These are phyloP conservation scores for Rhizopogon vesiculosus DNA, from an alignment of 768 basidiomycete genomes.

Conservation along the genomic window DNA sequence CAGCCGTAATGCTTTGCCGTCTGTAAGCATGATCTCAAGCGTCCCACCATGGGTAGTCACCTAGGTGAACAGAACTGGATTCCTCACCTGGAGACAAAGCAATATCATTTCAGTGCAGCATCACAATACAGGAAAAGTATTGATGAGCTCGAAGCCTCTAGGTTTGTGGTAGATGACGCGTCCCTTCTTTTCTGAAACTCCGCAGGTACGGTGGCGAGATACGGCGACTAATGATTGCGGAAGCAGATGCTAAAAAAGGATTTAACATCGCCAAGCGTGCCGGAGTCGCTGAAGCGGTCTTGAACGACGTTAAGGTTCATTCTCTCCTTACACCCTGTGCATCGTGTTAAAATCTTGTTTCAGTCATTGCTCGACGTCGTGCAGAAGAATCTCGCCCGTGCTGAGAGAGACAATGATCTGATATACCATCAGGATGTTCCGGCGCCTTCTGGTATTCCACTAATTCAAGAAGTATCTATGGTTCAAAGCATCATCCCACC, in stretches of 20 bases:
- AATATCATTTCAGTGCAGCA: conserved; percentile 82
- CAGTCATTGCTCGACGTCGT: conserved; percentile 78
- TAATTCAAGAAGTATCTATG: conserved; percentile 62
- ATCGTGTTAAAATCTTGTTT: background rate
- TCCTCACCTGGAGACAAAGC: conserved; percentile 77
- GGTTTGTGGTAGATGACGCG: conserved; percentile 35
- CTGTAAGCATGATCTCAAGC: conserved; percentile 34
- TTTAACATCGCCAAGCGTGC: conserved; percentile 62
- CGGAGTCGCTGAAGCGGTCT: conserved; percentile 55
- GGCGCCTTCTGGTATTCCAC: conserved; percentile 57
- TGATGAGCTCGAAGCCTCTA: conserved; percentile 79
- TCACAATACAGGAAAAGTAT: conserved; percentile 85
- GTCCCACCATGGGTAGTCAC: conserved; percentile 6
- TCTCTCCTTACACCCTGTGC: background rate
- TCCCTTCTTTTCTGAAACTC: background rate
- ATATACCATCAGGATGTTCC: conserved; percentile 93
- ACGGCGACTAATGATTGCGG: conserved; percentile 69
- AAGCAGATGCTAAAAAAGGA: conserved; percentile 61
- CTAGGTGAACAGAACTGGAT: conserved; percentile 54
- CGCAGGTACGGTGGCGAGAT: conserved; percentile 85
- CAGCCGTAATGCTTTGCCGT: conserved; percentile 46
- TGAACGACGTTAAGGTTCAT: conserved; percentile 76
- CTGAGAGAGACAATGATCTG: conserved; percentile 88
- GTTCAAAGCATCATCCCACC: conserved; percentile 54
- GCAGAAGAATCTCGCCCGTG: conserved; percentile 60